Evolutionary conservation across 805 yeast genomes (phyloP).

Genomic region (Allodekkera sacchari): DNA sequence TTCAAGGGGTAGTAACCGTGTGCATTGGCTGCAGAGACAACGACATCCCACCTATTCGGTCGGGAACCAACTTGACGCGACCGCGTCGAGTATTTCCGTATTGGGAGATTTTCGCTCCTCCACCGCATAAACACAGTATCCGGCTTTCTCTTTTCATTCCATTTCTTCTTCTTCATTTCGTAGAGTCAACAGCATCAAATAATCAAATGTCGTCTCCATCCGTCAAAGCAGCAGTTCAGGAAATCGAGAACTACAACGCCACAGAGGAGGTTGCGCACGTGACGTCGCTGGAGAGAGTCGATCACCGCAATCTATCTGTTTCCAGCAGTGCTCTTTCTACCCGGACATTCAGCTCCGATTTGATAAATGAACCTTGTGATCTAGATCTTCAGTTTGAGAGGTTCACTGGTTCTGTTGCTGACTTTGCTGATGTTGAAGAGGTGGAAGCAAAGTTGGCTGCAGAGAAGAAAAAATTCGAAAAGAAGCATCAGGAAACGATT

Average conservation of each 20-base stretch:
- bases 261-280: conserved; percentile 9
- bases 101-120: no score
- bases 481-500: no score
- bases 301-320: not conserved
- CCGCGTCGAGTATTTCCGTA: no score
- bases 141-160: not conserved
- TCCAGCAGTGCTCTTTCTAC: not conserved
- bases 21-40: no score
- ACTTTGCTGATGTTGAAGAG: conserved; percentile 14
- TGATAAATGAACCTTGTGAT: conserved; percentile 16
- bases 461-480: no score
- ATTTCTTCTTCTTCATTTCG: not conserved
- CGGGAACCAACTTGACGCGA: no score
- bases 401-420: conserved; percentile 23
- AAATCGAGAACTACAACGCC: conserved; percentile 6
- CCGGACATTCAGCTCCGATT: conserved; percentile 15
- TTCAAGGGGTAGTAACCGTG: no score
- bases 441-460: conserved; percentile 1
- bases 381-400: conserved; percentile 25
- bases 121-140: not conserved
- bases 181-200: no score
- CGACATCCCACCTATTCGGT: no score
- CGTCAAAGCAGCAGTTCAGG: no score
- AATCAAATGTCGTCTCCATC: no score
- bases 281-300: conserved; percentile 2